Conservation (phyloP, 768 basidiomycete species). For the Cystobasidium tubakii region DNA sequence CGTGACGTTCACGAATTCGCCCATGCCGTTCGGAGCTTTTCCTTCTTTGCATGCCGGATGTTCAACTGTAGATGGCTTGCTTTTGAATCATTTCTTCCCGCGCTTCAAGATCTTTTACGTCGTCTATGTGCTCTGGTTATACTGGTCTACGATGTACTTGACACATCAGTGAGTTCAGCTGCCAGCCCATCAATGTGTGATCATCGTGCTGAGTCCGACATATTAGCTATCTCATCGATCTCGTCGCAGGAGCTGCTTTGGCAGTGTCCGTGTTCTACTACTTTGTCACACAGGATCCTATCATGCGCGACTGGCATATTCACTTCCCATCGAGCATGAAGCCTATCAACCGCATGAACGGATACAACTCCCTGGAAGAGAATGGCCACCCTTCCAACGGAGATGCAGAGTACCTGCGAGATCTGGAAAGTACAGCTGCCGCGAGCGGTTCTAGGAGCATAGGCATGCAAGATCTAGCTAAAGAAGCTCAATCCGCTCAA, state of each 20-base stretch:
- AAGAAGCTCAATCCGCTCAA: conserved; percentile 10
- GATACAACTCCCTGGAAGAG: background rate
- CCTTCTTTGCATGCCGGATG: conserved; percentile 86
- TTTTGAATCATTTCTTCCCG: conserved; percentile 92
- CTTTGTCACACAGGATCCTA: conserved; percentile 24
- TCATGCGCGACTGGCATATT: conserved; percentile 31
- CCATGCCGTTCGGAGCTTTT: conserved; percentile 94
- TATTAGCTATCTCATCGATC: conserved; percentile 89
- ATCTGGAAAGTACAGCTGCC: background rate
- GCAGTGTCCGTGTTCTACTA: conserved; percentile 72
- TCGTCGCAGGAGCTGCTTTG: conserved; percentile 86
- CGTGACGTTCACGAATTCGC: conserved; percentile 72
- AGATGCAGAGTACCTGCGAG: background rate
- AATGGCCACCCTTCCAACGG: background rate
- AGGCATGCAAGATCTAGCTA: conserved; percentile 10
- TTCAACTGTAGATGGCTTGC: conserved; percentile 85
- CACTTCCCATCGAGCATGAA: conserved; percentile 4
- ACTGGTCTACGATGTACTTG: conserved; percentile 99
- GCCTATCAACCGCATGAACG: background rate
- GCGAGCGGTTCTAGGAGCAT: background rate
- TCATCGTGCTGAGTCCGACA: background rate
- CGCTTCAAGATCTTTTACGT: conserved; percentile 53
- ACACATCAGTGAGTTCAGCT: conserved; percentile 57
- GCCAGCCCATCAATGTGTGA: background rate
- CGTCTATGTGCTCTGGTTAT: conserved; percentile 76